Evolutionary conservation across 2,329 filamentous ascomycete genomes (phyloP).

Genomic region (Chrysosporium queenslandicum): DNA sequence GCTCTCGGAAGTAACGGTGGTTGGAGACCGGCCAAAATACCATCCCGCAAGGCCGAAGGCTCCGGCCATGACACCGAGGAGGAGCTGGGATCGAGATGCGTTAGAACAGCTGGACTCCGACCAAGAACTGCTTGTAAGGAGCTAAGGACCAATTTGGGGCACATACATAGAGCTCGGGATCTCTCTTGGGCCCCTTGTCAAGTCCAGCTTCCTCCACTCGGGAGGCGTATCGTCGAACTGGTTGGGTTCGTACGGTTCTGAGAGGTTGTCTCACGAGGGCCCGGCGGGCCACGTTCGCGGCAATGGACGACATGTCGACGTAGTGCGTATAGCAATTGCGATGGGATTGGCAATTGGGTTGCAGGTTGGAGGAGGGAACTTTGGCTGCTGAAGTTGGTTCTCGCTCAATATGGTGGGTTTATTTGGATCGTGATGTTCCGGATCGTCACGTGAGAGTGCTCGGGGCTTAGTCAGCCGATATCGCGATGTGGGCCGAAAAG

Average conservation of each 20-base stretch:
- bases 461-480: slow-evolving; percentile 5
- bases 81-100: slow-evolving; percentile 50
- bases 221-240: slow-evolving; percentile 32
- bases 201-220: slow-evolving; percentile 43
- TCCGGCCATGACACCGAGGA: slow-evolving; percentile 81
- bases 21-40: slow-evolving; percentile 71
- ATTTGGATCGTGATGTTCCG: slow-evolving; percentile 16
- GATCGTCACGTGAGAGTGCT: slow-evolving; percentile 4
- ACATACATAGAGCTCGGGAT: slow-evolving; percentile 66
- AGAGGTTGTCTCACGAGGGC: slow-evolving; percentile 34
- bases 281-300: slow-evolving; percentile 34
- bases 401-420: slow-evolving; percentile 13
- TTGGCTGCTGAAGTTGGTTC: background rate
- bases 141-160: background rate
- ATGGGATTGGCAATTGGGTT: slow-evolving; percentile 1
- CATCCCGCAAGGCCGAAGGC: slow-evolving; percentile 81
- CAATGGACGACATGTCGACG: slow-evolving; percentile 34
- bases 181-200: slow-evolving; percentile 55
- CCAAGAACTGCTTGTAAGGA: too few relatives aligned
- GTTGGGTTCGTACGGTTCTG: slow-evolving; percentile 33
- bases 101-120: background rate
- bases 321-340: slow-evolving; percentile 1
- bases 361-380: background rate
- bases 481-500: slow-evolving; percentile 1
- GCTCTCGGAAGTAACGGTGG: slow-evolving; percentile 70